Percentiles rank a stretch among this genome's conserved stretches.
Conservation (phyloP, 1,284 basidiomycete species). For the Flammula alnicola region DNA sequence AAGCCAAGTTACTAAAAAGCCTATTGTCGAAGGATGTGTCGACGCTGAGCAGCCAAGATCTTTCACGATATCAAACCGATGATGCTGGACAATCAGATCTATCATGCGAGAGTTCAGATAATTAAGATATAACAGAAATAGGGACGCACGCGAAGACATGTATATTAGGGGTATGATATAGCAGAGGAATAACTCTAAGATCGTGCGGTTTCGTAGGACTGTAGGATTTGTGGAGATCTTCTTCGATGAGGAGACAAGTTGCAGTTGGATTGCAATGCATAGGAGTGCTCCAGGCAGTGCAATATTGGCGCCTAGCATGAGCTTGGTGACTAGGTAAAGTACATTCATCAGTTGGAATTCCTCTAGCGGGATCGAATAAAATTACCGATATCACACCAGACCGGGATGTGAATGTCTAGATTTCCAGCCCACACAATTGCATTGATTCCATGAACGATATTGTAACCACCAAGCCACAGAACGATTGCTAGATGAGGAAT, state of each 20-base stretch:
- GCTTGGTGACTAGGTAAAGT: conserved; percentile 39
- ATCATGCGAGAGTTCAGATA: conserved; percentile 1
- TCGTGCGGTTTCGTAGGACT: conserved; percentile 38
- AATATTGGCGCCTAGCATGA: conserved; percentile 48
- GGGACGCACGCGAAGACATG: conserved; percentile 60
- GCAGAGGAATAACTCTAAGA: conserved; percentile 57
- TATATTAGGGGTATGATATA: conserved; percentile 58
- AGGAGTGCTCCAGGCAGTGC: conserved; percentile 65
- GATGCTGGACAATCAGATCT: conserved; percentile 71
- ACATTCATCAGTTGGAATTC: conserved; percentile 21
- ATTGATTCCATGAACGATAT: conserved; percentile 59
- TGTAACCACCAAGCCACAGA: conserved; percentile 58
- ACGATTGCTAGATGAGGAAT: conserved; percentile 61
- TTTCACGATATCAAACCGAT: conserved; percentile 69
- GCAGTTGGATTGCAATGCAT: conserved; percentile 54
- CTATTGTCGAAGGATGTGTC: conserved; percentile 54
- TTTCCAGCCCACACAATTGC: conserved; percentile 61
- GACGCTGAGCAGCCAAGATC: conserved; percentile 69
- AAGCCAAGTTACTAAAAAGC: conserved; percentile 60
- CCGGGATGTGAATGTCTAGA: conserved; percentile 43
- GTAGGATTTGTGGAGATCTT: conserved; percentile 32
- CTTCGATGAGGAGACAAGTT: conserved; percentile 47
- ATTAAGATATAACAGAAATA: background rate
- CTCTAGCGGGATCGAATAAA: background rate
- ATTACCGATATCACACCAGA: conserved; percentile 74